Evolutionary conservation across 1,284 basidiomycete species (phyloP).

Genomic region (Phylloboletellus chloephorus): DNA sequence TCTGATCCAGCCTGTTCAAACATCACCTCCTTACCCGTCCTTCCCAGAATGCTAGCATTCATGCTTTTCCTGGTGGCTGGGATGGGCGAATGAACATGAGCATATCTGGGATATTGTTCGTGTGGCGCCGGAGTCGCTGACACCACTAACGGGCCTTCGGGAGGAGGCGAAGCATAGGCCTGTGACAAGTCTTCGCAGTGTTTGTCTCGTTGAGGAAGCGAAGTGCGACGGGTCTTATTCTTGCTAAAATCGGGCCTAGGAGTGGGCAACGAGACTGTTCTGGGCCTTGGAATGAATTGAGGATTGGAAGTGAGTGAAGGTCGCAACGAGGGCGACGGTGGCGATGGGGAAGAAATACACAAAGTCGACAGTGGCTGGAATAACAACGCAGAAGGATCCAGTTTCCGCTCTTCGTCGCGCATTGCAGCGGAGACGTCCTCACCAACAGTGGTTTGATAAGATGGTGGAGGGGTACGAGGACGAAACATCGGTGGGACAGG

Average conservation of each 20-base stretch:
- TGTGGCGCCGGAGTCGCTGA: slow-evolving; percentile 15
- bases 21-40: slow-evolving; percentile 19
- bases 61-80: slow-evolving; percentile 14
- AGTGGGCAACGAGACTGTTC: slow-evolving; percentile 22
- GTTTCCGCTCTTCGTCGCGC: slow-evolving; percentile 4
- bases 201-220: slow-evolving; percentile 12
- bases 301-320: slow-evolving; percentile 10
- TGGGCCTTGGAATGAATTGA: slow-evolving; percentile 21
- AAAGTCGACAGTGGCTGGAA: slow-evolving; percentile 26
- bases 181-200: slow-evolving; percentile 28
- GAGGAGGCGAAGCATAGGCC: slow-evolving; percentile 28
- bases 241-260: slow-evolving; percentile 1
- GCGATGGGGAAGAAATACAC: slow-evolving; percentile 10
- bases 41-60: slow-evolving; percentile 12
- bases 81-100: slow-evolving; percentile 20
- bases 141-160: slow-evolving; percentile 26
- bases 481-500: slow-evolving; percentile 20
- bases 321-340: slow-evolving; percentile 2
- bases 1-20: slow-evolving; percentile 30
- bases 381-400: slow-evolving; percentile 27
- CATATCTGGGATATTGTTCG: slow-evolving; percentile 26
- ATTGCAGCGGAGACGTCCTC: background rate
- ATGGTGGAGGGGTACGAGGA: slow-evolving; percentile 24
- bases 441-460: slow-evolving; percentile 16
- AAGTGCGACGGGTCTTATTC: slow-evolving; percentile 16